These are phyloP conservation scores for Aspergillaceae sp. DNA, from an alignment of 2,329 filamentous ascomycete genomes.

Conservation along the genomic window DNA sequence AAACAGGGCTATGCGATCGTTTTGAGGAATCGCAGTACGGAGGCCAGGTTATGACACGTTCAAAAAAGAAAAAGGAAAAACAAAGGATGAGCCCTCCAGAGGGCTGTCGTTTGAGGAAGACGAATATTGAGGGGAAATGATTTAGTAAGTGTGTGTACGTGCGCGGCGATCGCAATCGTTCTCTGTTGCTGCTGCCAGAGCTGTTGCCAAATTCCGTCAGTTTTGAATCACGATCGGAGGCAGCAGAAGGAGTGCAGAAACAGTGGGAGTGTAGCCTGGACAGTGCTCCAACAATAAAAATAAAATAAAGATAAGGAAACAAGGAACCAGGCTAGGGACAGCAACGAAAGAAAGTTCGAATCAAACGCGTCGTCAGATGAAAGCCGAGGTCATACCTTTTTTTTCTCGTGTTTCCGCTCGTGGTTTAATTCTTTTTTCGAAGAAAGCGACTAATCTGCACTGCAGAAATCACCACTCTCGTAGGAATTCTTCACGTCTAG, in stretches of 20 bases:
- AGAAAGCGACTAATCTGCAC: conserved; percentile 20
- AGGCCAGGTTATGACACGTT: conserved; percentile 7
- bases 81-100: conserved; percentile 11
- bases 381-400: background rate
- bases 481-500: background rate
- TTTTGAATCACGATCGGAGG: conserved; percentile 3
- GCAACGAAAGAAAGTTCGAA: too few relatives aligned
- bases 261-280: too few relatives aligned
- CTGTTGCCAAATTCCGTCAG: conserved; percentile 7
- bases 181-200: background rate
- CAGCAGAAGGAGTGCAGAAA: too few relatives aligned
- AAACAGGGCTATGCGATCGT: conserved; percentile 9
- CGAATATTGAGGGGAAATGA: background rate
- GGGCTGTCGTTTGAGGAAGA: conserved; percentile 7
- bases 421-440: conserved; percentile 2
- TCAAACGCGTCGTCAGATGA: conserved; percentile 2
- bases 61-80: background rate
- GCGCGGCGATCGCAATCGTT: conserved; percentile 5
- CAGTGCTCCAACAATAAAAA: too few relatives aligned
- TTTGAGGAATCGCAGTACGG: conserved; percentile 17
- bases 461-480: conserved; percentile 14
- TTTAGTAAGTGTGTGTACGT: conserved; percentile 1
- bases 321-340: too few relatives aligned
- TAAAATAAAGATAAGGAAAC: too few relatives aligned
- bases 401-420: conserved; percentile 1